Percentiles rank a stretch among this genome's conserved stretches.
Conservation (phyloP, 2,329 filamentous ascomycete species). For the Talaromyces sp. region DNA sequence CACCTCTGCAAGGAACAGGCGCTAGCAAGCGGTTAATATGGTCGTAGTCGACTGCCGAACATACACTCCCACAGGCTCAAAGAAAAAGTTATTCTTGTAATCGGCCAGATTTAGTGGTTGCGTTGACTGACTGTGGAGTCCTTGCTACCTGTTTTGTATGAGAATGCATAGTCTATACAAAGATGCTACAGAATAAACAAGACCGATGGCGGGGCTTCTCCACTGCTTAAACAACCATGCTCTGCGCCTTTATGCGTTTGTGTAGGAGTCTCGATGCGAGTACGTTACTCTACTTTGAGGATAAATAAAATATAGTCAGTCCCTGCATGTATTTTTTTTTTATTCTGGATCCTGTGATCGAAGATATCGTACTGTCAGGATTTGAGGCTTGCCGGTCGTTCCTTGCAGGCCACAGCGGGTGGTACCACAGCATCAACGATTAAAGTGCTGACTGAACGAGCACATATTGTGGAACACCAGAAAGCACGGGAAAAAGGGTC, state of each 20-base stretch:
- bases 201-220: neutral
- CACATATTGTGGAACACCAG: neutral
- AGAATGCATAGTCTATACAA: neutral
- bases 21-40: neutral
- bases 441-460: neutral
- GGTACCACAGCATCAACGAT: neutral
- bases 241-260: neutral
- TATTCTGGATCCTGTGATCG: neutral
- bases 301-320: neutral
- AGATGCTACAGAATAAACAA: neutral
- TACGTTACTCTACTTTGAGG: neutral
- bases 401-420: neutral
- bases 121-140: neutral
- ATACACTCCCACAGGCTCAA: neutral
- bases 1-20: slow-evolving; percentile 13
- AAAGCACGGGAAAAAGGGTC: neutral
- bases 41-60: neutral
- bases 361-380: neutral
- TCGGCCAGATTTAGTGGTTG: neutral
- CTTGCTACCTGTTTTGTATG: neutral
- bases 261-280: neutral
- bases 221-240: neutral
- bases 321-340: neutral
- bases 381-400: neutral
- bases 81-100: neutral